A percentile compares a stretch with the other conserved stretches of the same genome.
Evolutionary conservation across 192 early-diverging fungal species (phyloP).

Genomic region (Umbelopsis ramanniana): DNA sequence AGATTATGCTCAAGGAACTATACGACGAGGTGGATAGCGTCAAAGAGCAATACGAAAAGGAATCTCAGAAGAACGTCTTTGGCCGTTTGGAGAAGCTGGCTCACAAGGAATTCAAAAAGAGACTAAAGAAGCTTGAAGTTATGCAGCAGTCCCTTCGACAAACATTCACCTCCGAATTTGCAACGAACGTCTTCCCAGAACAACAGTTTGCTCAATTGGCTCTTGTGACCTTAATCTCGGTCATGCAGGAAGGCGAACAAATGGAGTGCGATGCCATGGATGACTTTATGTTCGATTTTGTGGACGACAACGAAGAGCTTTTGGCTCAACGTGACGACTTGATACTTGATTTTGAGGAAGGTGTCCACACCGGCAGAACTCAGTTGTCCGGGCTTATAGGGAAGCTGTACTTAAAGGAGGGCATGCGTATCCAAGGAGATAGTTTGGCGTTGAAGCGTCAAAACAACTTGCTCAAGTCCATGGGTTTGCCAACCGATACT

Average conservation of each 20-base stretch:
- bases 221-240: conserved; percentile 63
- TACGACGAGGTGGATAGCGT: conserved; percentile 42
- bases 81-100: conserved; percentile 60
- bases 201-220: conserved; percentile 50
- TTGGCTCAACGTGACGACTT: conserved; percentile 60
- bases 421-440: conserved; percentile 68
- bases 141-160: conserved; percentile 60
- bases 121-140: conserved; percentile 65
- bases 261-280: conserved; percentile 64
- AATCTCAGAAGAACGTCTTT: conserved; percentile 21
- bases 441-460: conserved; percentile 57
- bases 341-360: conserved; percentile 71
- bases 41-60: conserved; percentile 20
- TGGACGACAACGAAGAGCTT: conserved; percentile 60
- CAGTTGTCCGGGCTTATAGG: conserved; percentile 75
- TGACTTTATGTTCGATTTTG: conserved; percentile 53
- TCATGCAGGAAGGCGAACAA: conserved; percentile 79
- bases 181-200: conserved; percentile 34
- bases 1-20: conserved; percentile 31
- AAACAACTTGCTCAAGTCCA: conserved; percentile 55
- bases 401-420: conserved; percentile 76
- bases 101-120: conserved; percentile 73
- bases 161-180: conserved; percentile 55
- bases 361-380: conserved; percentile 67
- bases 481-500: conserved; percentile 44